Evolutionary conservation across 192 early-diverging fungal genomes (phyloP).

Genomic region (Gaertneriomyces sp.): DNA sequence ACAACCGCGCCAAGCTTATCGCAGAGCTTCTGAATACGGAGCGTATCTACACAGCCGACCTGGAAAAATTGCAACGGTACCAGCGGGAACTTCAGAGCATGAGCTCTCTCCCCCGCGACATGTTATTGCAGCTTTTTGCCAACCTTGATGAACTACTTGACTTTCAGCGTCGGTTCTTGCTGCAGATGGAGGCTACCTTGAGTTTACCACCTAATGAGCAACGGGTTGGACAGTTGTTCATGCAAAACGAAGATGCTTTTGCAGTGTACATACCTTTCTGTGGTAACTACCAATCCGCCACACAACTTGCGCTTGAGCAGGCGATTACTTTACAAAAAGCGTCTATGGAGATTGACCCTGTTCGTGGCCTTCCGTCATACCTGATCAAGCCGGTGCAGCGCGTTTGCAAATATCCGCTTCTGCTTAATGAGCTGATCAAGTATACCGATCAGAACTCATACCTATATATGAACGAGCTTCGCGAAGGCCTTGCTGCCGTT

Average conservation of each 20-base stretch:
- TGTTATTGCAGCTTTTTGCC: conserved; percentile 78
- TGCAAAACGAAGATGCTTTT: conserved; percentile 60
- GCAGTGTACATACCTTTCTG: conserved; percentile 85
- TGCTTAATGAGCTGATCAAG: conserved; percentile 65
- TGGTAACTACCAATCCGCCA: conserved; percentile 73
- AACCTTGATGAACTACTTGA: conserved; percentile 93
- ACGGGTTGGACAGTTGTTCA: conserved; percentile 81
- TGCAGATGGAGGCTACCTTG: conserved; percentile 76
- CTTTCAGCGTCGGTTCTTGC: conserved; percentile 91
- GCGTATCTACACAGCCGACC: conserved; percentile 81
- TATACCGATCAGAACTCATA: conserved; percentile 32
- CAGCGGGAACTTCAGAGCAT: conserved; percentile 33
- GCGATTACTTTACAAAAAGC: conserved; percentile 46
- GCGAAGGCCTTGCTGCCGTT: conserved; percentile 71
- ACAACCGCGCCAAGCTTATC: conserved; percentile 84
- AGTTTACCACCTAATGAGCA: conserved; percentile 73
- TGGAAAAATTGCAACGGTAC: conserved; percentile 63
- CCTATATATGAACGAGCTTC: conserved; percentile 45
- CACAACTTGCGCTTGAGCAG: conserved; percentile 31
- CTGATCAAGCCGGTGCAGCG: conserved; percentile 98
- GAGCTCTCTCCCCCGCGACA: conserved; percentile 76
- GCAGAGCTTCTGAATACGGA: conserved; percentile 92
- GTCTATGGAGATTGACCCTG: conserved; percentile 71
- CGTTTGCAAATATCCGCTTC: conserved; percentile 95
- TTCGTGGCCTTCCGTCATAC: conserved; percentile 81